phyloP scores from a whole-genome alignment of 176 grass and related monocot species.

The Aegilops bicornis region DNA sequence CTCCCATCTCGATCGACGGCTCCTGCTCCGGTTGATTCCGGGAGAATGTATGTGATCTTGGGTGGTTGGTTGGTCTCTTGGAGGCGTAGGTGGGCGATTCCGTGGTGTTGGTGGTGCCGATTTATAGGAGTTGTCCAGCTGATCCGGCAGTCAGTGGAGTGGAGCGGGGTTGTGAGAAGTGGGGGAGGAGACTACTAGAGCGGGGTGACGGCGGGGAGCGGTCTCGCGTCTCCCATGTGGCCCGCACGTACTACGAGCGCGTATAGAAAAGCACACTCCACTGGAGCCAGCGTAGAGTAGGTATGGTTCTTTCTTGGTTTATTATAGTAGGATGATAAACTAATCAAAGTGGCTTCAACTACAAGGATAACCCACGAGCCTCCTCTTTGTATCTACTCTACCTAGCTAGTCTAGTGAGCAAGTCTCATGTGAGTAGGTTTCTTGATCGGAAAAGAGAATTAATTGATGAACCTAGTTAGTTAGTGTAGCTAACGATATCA shows the following conservation, averaged over 20 bases:
- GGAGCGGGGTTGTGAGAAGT: not conserved
- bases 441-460: too few relatives aligned
- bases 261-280: not conserved
- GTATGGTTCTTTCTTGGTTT: not conserved
- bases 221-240: conserved; percentile 36
- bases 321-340: not conserved
- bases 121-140: not conserved
- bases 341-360: not conserved
- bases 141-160: not conserved
- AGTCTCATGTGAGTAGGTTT: too few relatives aligned
- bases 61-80: not conserved
- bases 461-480: not conserved
- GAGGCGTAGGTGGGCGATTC: not conserved
- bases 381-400: not conserved
- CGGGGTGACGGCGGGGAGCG: too few relatives aligned
- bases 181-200: too few relatives aligned
- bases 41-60: not conserved
- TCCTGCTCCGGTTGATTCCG: not conserved
- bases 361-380: conserved; percentile 8
- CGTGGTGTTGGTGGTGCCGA: not conserved
- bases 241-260: not conserved
- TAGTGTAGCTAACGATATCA: too few relatives aligned
- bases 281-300: conserved; percentile 7
- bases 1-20: not conserved
- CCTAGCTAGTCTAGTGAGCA: not conserved